These are phyloP conservation scores for Phytophthora syringae DNA, from an alignment of 352 stramenopile species.

Conservation along the genomic window DNA sequence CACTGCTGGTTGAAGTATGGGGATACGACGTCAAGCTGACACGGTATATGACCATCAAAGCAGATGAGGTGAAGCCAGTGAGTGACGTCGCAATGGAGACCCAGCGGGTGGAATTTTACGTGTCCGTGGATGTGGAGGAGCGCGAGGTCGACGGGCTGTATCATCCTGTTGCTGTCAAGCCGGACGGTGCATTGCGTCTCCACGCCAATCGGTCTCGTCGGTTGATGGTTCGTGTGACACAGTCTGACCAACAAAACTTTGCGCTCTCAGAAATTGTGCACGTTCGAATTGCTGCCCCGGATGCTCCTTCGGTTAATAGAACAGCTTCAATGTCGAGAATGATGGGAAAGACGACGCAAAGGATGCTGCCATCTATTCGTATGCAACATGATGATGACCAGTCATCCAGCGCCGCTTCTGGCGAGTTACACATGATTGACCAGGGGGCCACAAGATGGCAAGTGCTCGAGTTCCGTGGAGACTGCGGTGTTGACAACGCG, in stretches of 20 bases:
- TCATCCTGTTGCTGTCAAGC: slow-evolving; percentile 68
- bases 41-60: background rate
- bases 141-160: slow-evolving; percentile 71
- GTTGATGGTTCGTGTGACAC: slow-evolving; percentile 65
- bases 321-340: slow-evolving; percentile 40
- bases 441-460: slow-evolving; percentile 35
- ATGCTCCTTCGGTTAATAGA: slow-evolving; percentile 35
- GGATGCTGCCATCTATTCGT: slow-evolving; percentile 45
- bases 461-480: slow-evolving; percentile 42
- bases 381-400: slow-evolving; percentile 26
- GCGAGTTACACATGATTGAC: slow-evolving; percentile 17
- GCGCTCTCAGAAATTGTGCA: slow-evolving; percentile 46
- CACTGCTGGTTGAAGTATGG: slow-evolving; percentile 60
- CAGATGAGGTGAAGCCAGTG: background rate
- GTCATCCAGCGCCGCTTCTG: slow-evolving; percentile 1
- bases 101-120: slow-evolving; percentile 58
- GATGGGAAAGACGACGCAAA: slow-evolving; percentile 49
- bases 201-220: slow-evolving; percentile 64
- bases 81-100: slow-evolving; percentile 9
- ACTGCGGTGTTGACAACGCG: slow-evolving; percentile 37
- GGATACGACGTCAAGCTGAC: slow-evolving; percentile 48
- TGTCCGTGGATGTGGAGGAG: slow-evolving; percentile 82
- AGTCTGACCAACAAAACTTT: slow-evolving; percentile 71
- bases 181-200: slow-evolving; percentile 68
- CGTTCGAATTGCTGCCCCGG: slow-evolving; percentile 49